Evolutionary conservation across 2,329 filamentous ascomycete species (phyloP).

Genomic region (Colletotrichum costaricense): DNA sequence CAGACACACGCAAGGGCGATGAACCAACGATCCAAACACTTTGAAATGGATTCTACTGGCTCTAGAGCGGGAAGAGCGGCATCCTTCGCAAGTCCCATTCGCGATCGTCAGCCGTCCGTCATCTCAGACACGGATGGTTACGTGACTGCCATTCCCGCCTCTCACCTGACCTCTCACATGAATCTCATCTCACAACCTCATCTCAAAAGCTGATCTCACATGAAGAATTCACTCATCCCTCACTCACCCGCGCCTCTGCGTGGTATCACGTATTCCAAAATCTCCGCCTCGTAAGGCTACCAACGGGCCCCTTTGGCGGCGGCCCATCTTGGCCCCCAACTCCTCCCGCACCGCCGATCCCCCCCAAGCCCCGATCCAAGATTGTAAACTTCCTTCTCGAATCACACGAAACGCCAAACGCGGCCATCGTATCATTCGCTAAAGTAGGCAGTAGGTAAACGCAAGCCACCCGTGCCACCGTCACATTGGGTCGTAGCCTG

Average conservation of each 20-base stretch:
- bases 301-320: not conserved
- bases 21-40: not conserved
- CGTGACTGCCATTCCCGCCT: not conserved
- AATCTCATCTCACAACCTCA: not conserved
- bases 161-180: not conserved
- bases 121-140: not conserved
- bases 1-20: not conserved
- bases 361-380: conserved; percentile 1
- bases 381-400: not conserved
- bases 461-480: conserved; percentile 1
- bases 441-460: not conserved
- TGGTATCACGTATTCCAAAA: too few relatives aligned
- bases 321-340: conserved; percentile 15
- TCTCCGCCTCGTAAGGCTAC: conserved; percentile 20
- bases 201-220: not conserved
- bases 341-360: conserved; percentile 5
- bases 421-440: conserved; percentile 3
- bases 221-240: not conserved
- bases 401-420: not conserved
- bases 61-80: not conserved
- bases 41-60: not conserved
- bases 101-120: not conserved
- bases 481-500: conserved; percentile 1
- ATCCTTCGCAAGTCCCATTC: not conserved
- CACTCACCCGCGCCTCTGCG: too few relatives aligned